Evolutionary conservation across 208 protist species (phyloP).

Genomic region (Wallacemonas rigidus): DNA sequence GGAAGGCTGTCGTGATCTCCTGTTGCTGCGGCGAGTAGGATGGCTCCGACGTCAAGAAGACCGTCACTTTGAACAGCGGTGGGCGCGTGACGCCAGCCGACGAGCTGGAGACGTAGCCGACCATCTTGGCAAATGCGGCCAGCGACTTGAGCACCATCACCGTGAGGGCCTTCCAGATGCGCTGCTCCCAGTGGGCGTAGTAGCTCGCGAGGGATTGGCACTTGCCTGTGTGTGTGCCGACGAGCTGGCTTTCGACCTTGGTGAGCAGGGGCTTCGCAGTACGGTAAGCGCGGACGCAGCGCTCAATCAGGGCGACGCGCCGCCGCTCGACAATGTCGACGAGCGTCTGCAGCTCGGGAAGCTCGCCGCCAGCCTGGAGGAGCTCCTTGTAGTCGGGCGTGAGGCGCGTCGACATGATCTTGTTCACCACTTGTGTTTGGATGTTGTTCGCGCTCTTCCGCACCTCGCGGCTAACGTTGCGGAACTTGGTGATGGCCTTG

Average conservation of each 20-base stretch:
- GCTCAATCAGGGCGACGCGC: constrained; percentile 78
- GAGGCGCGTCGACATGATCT: constrained; percentile 85
- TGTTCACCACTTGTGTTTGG: constrained; percentile 91
- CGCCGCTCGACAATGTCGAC: constrained; percentile 91
- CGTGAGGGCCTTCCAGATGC: constrained; percentile 94
- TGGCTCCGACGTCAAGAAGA: constrained; percentile 92
- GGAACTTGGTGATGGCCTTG: constrained; percentile 96
- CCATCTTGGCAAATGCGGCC: constrained; percentile 80
- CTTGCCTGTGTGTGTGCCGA: constrained; percentile 92
- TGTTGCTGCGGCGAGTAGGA: constrained; percentile 92
- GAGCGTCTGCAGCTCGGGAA: constrained; percentile 92
- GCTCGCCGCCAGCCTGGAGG: constrained; percentile 80
- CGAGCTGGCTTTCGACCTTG: constrained; percentile 96
- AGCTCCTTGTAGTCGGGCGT: constrained; percentile 81
- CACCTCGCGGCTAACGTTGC: constrained; percentile 94
- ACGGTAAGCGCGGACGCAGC: constrained; percentile 91
- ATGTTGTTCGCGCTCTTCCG: constrained; percentile 96
- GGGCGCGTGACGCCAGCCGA: constrained; percentile 28
- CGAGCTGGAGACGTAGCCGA: constrained; percentile 68
- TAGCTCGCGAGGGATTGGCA: constrained; percentile 90
- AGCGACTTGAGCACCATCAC: constrained; percentile 92
- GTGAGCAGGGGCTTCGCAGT: constrained; percentile 94
- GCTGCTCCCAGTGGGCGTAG: constrained; percentile 96
- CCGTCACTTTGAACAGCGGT: constrained; percentile 94
- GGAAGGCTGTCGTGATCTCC: constrained; percentile 92